Evolutionary conservation across 768 basidiomycete species (phyloP).

Genomic region (Leccinum boreale): DNA sequence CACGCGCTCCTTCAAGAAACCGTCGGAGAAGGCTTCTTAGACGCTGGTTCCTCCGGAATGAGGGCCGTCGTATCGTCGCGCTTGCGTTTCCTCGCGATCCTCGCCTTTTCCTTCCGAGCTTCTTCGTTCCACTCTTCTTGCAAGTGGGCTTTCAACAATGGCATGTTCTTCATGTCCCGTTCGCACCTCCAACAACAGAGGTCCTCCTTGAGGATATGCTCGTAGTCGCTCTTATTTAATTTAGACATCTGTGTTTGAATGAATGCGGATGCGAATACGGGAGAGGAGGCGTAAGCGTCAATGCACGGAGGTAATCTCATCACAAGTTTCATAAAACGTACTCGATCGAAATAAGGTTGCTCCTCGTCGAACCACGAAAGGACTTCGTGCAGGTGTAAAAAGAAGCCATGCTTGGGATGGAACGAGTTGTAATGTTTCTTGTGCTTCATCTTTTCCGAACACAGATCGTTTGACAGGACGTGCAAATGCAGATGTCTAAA

Average conservation of each 20-base stretch:
- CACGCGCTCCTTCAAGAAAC: constrained; percentile 1
- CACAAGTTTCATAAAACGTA: constrained; percentile 30
- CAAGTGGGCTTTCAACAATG: constrained; percentile 70
- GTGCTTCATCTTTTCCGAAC: constrained; percentile 65
- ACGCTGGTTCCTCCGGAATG: constrained; percentile 7
- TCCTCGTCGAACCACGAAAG: constrained; percentile 75
- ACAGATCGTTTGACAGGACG: constrained; percentile 77
- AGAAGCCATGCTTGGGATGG: constrained; percentile 80
- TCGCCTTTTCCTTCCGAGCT: constrained; percentile 40
- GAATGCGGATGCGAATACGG: not conserved
- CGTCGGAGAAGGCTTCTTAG: constrained; percentile 11
- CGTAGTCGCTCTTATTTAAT: constrained; percentile 53
- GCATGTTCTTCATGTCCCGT: constrained; percentile 63
- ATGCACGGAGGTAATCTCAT: not conserved
- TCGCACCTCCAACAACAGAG: constrained; percentile 73
- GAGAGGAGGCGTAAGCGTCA: not conserved
- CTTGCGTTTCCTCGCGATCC: constrained; percentile 41
- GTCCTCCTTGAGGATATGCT: constrained; percentile 61
- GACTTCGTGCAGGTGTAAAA: constrained; percentile 75
- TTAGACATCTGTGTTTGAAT: constrained; percentile 44
- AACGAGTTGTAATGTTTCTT: constrained; percentile 95
- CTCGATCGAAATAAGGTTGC: constrained; percentile 49
- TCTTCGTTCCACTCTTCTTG: constrained; percentile 67
- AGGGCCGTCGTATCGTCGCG: constrained; percentile 6
- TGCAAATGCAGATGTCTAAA: constrained; percentile 81